Percentiles rank a stretch among this genome's conserved stretches.
These are phyloP conservation scores for Penicillium sclerotiorum DNA, from an alignment of 2,329 filamentous ascomycete species.

Conservation along the genomic window DNA sequence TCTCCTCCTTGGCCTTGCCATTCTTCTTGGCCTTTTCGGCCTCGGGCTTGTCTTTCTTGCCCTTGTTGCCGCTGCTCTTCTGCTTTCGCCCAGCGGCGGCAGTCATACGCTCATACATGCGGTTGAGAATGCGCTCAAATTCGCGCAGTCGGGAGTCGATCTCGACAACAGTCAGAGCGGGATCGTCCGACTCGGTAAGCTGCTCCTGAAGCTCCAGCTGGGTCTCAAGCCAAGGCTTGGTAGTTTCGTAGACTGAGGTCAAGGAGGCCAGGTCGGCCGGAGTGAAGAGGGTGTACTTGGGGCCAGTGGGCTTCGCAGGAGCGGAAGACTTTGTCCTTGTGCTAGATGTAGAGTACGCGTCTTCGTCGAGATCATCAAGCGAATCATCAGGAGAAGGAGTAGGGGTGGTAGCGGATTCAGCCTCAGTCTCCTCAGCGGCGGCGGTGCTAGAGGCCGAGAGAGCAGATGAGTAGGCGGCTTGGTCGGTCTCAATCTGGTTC, in stretches of 20 bases:
- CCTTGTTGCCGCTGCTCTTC: conserved; percentile 27
- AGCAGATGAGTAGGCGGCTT: conserved; percentile 59
- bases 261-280: conserved; percentile 70
- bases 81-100: conserved; percentile 36
- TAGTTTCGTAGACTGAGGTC: conserved; percentile 63
- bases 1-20: conserved; percentile 4
- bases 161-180: conserved; percentile 73
- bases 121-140: conserved; percentile 58
- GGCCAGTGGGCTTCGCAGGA: conserved; percentile 45
- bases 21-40: conserved; percentile 26
- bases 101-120: conserved; percentile 50
- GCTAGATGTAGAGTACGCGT: conserved; percentile 49
- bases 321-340: conserved; percentile 39
- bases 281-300: conserved; percentile 69
- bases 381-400: conserved; percentile 45
- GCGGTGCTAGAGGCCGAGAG: conserved; percentile 51
- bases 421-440: conserved; percentile 40
- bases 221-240: conserved; percentile 73
- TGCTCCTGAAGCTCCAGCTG: conserved; percentile 71
- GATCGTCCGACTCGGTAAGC: conserved; percentile 71
- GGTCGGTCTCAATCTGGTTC: conserved; percentile 72
- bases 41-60: conserved; percentile 33
- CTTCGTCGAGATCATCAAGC: conserved; percentile 79
- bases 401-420: conserved; percentile 51
- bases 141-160: conserved; percentile 68